Evolutionary conservation across 305 asterid genomes (phyloP), one percentile per base, ranked within the genome.

Genomic region (Plantago rigida): DNA sequence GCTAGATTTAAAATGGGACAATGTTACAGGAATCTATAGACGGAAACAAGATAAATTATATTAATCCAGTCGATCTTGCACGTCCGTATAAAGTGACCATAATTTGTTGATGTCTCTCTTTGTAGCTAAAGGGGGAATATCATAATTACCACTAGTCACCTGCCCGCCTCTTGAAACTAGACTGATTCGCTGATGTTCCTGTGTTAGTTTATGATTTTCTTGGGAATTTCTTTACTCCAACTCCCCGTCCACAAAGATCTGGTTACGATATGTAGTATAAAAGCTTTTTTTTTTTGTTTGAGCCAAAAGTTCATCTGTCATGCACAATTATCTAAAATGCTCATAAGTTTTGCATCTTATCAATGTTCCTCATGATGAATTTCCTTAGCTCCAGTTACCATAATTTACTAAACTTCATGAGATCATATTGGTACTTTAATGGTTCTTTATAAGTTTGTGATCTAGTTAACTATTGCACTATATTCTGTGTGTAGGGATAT

Each of bases 1-100:
- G 29, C 5, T 51, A 50, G 66, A 51, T 51, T 41, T 51, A 51
- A 56, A 29, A 54, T 15, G 9, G 22, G 34, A 55, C 1, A 46
- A 50, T 50, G 46, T 50, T 49, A 42, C 56, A 36, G 54, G 50
- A 52, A 36, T 6, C 34, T 67, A n/a, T 64, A 11, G 34, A 47
- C 44, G n/a, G 12, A 46, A 39, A 63, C 60, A 66, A 67, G 10
- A 17, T 58, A 22, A 54, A 15, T 47, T 34, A 6, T n/a, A 60
- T 47, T n/a, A 7, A 50, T 52, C 31, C 26, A 49, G 48, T 56
- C 28, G 5, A 29, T 42, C 13, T 26, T 60, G 47, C 49, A 12
- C 15, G 15, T 55, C 34, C 13, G 42, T 29, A 13, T 46, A 31
- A 46, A 17, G 48, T 61, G 5, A 2, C 39, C 39, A 31, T 31